These are phyloP conservation scores for Globisporangium yorkense DNA, from an alignment of 352 stramenopile genomes.

Conservation along the genomic window DNA sequence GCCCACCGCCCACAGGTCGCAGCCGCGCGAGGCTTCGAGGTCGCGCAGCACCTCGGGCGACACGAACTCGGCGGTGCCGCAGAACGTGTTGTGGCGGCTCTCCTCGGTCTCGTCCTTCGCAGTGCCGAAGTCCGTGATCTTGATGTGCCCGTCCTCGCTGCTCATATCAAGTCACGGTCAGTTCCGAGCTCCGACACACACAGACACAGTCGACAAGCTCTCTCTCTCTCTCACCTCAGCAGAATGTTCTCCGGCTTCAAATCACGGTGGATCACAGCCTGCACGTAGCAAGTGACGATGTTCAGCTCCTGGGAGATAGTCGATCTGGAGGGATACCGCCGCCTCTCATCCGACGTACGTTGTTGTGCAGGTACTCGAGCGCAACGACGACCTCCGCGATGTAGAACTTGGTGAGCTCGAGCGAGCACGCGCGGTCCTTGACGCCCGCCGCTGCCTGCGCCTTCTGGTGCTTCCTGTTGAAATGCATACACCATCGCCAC, in stretches of 20 bases:
- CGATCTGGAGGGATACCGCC: neutral
- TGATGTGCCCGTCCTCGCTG: slow-evolving; percentile 82
- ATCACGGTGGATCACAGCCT: slow-evolving; percentile 94
- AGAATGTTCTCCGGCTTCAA: slow-evolving; percentile 92
- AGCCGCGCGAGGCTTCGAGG: slow-evolving; percentile 70
- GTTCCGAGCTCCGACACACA: neutral
- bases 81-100: slow-evolving; percentile 84
- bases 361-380: slow-evolving; percentile 92
- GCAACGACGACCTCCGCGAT: slow-evolving; percentile 92
- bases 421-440: slow-evolving; percentile 61
- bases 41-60: slow-evolving; percentile 89
- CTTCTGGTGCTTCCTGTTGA: slow-evolving; percentile 70
- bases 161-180: neutral
- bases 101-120: slow-evolving; percentile 81
- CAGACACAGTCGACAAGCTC: neutral
- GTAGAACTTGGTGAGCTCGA: slow-evolving; percentile 89
- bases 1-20: slow-evolving; percentile 88
- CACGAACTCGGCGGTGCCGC: slow-evolving; percentile 90
- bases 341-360: slow-evolving; percentile 18
- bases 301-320: too few relatives aligned
- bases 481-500: neutral
- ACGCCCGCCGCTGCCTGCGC: slow-evolving; percentile 42
- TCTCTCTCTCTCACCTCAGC: slow-evolving; percentile 26
- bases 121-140: slow-evolving; percentile 89
- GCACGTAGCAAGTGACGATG: neutral